Percentiles rank a stretch among this genome's conserved stretches.
phyloP scores from a whole-genome alignment of 345 rosid genomes.

The Eutrema yunnanense region DNA sequence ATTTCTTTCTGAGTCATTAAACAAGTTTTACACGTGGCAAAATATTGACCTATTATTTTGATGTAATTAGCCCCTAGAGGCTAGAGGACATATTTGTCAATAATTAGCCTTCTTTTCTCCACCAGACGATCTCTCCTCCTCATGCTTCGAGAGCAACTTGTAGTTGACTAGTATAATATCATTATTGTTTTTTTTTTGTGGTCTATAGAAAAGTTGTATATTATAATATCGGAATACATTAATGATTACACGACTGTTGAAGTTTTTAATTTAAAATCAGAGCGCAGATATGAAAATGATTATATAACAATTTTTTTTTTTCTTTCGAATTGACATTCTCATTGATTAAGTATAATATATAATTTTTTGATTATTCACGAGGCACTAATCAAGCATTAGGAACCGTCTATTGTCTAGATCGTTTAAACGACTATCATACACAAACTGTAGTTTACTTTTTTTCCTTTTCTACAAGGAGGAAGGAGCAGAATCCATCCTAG shows the following conservation, averaged over 20 bases:
- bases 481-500: too few relatives aligned
- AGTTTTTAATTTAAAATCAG: neutral
- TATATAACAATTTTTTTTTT: too few relatives aligned
- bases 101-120: neutral
- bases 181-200: neutral
- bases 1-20: neutral
- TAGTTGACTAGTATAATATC: slow-evolving; percentile 7
- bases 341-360: too few relatives aligned
- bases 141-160: neutral
- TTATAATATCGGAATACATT: neutral
- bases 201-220: neutral
- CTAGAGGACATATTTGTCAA: slow-evolving; percentile 2
- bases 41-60: neutral
- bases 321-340: too few relatives aligned
- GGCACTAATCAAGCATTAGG: too few relatives aligned
- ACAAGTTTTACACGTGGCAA: neutral
- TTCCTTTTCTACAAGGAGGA: too few relatives aligned
- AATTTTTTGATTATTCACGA: too few relatives aligned
- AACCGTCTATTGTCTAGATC: too few relatives aligned
- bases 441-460: too few relatives aligned
- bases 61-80: neutral
- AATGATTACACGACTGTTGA: neutral
- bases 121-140: slow-evolving; percentile 16
- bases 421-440: too few relatives aligned
- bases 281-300: too few relatives aligned